These are phyloP conservation scores for Calocybe gangraenosa DNA, from an alignment of 768 basidiomycete genomes.

Conservation along the genomic window DNA sequence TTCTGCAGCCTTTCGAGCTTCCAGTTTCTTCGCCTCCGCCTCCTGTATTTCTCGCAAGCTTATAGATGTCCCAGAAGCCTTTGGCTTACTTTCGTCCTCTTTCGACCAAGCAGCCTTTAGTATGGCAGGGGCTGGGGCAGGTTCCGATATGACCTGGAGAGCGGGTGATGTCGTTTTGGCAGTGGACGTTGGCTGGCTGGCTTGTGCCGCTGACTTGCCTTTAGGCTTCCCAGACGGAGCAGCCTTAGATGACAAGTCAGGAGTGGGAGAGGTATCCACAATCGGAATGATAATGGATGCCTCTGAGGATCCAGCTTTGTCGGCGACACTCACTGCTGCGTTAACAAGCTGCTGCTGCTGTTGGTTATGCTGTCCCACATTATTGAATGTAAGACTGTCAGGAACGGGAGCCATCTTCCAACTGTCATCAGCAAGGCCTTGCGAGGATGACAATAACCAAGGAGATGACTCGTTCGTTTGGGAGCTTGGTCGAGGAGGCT, in stretches of 20 bases:
- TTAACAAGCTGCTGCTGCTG: conserved; percentile 38
- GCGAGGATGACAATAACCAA: conserved; percentile 46
- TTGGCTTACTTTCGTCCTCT: conserved; percentile 61
- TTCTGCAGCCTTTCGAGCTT: conserved; percentile 70
- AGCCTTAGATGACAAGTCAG: conserved; percentile 18
- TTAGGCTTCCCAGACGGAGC: conserved; percentile 16
- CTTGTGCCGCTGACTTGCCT: conserved; percentile 13
- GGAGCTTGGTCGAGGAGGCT: conserved; percentile 21
- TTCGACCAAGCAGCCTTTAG: conserved; percentile 62
- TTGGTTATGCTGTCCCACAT: conserved; percentile 57
- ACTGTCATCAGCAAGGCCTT: conserved; percentile 39
- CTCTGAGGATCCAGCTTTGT: conserved; percentile 12
- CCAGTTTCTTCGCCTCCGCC: conserved; percentile 78
- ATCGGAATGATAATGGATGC: conserved; percentile 9
- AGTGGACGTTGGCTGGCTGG: conserved; percentile 13
- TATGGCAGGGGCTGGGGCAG: conserved; percentile 21
- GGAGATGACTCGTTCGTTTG: conserved; percentile 43
- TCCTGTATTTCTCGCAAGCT: conserved; percentile 95
- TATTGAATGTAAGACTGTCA: conserved; percentile 52
- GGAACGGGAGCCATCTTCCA: conserved; percentile 41
- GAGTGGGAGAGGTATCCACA: conserved; percentile 10
- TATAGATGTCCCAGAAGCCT: conserved; percentile 39
- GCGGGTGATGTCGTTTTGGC: conserved; percentile 14
- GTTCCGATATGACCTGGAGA: conserved; percentile 14
- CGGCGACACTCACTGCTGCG: conserved; percentile 4